These are phyloP conservation scores for Rutstroemia sp. DNA, from an alignment of 2,329 filamentous ascomycete genomes.

Conservation along the genomic window DNA sequence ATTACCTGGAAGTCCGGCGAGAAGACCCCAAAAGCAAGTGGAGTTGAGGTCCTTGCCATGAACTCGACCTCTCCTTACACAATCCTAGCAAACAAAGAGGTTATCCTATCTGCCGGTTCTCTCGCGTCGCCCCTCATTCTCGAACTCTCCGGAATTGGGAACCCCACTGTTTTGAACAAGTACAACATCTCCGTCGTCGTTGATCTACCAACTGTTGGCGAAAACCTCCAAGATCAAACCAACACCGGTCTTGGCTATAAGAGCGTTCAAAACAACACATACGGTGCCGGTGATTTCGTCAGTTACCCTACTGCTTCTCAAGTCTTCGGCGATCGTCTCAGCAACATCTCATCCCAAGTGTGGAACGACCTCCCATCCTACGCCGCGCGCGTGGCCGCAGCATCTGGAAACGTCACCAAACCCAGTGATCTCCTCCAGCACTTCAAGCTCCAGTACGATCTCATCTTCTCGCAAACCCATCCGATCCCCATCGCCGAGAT, in stretches of 20 bases:
- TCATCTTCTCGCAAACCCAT: slow-evolving; percentile 27
- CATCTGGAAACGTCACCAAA: slow-evolving; percentile 34
- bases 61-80: slow-evolving; percentile 13
- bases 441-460: slow-evolving; percentile 6
- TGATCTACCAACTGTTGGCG: slow-evolving; percentile 17
- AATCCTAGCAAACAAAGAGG: slow-evolving; percentile 24
- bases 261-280: slow-evolving; percentile 19
- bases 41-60: slow-evolving; percentile 17
- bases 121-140: slow-evolving; percentile 28
- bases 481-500: slow-evolving; percentile 41
- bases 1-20: slow-evolving; percentile 8
- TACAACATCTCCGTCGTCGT: slow-evolving; percentile 8
- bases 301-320: background rate
- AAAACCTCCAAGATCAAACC: slow-evolving; percentile 24
- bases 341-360: background rate
- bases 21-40: slow-evolving; percentile 32
- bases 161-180: slow-evolving; percentile 12
- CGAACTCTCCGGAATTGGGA: slow-evolving; percentile 31
- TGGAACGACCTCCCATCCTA: background rate
- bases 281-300: background rate
- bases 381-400: slow-evolving; percentile 25
- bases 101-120: slow-evolving; percentile 26
- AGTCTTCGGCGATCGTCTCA: background rate
- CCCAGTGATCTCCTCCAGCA: background rate
- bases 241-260: slow-evolving; percentile 6